phyloP scores from a whole-genome alignment of 768 basidiomycete genomes.

The Mrakia frigida region DNA sequence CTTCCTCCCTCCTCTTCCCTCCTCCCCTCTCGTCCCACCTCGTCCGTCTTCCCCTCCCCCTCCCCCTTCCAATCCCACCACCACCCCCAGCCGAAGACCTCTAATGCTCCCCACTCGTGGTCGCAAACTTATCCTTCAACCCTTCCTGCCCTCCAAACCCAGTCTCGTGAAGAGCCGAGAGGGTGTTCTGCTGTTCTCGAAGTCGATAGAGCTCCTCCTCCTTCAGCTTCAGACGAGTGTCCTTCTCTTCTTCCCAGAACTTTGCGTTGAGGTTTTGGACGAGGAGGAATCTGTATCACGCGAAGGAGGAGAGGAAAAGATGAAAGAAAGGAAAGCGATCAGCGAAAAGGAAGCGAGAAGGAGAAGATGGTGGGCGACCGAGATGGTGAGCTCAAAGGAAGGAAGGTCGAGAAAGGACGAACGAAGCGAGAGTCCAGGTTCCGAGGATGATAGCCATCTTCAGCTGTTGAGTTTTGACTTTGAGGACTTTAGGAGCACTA shows the following conservation, averaged over 20 bases:
- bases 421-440: slow-evolving; percentile 22
- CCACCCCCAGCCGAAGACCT: too few relatives aligned
- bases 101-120: slow-evolving; percentile 29
- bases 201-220: background rate
- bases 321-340: background rate
- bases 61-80: too few relatives aligned
- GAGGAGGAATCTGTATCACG: background rate
- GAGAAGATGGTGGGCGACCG: background rate
- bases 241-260: slow-evolving; percentile 13
- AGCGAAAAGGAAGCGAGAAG: background rate
- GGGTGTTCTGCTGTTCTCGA: background rate
- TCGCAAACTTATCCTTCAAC: slow-evolving; percentile 30
- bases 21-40: too few relatives aligned
- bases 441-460: slow-evolving; percentile 1
- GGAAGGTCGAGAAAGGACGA: slow-evolving; percentile 5
- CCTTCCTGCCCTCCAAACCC: slow-evolving; percentile 30
- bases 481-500: background rate
- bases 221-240: background rate
- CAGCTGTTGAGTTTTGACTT: background rate
- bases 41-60: too few relatives aligned
- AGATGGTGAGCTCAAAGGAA: too few relatives aligned
- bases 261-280: background rate
- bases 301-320: background rate
- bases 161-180: background rate
- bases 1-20: too few relatives aligned